Evolutionary conservation across 768 basidiomycete genomes (phyloP), one percentile per base, ranked within the genome.

Genomic region (Suillus luteus): DNA sequence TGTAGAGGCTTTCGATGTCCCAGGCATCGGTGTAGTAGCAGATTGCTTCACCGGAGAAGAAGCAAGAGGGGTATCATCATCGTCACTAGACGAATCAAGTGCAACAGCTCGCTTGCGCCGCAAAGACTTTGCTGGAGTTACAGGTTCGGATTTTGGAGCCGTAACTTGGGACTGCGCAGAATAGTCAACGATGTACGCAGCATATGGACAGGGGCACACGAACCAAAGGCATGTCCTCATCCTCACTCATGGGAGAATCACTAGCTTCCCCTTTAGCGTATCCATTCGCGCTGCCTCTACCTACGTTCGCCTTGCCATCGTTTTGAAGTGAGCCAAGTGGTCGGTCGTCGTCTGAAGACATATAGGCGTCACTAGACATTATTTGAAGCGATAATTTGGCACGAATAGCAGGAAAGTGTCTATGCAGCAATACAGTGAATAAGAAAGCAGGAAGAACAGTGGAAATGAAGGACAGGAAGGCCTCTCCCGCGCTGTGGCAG

Each of bases 181-280:
- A 58, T 31, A 75, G 67, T 71, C 72, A 61, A 66, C 71, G 69
- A 68, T 31, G 40, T 3, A 58, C 8, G 40, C 69, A 66, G 43
- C 15, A 55, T 22, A 35, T 31, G 24, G 31, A 33, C 27, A 44
- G 57, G 51, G 19, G 63, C 33, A 63, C 66, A 80, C 85, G 68
- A 74, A 93, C 92, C 73, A 91, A 79, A 52, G 90, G 90, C 75
- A 86, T 75, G 69, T 91, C 88, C 54, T 88, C 87, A 59, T 86
- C 89, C 64, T 90, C 89, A 66, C 88, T 90, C 83, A 88, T 83
- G 31, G 81, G 79, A 59, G 78, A 79, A 70, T 77, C 76, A 15
- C 73, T 76, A 62, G 79, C 76, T 62, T 78, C 76, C 27, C 74
- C 75, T 31, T 78, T 78, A 63, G 63, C 64, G 70, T 76, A 73